Conservation (phyloP, 129 eudicot genomes). For the Ambrosia trifida region DNA sequence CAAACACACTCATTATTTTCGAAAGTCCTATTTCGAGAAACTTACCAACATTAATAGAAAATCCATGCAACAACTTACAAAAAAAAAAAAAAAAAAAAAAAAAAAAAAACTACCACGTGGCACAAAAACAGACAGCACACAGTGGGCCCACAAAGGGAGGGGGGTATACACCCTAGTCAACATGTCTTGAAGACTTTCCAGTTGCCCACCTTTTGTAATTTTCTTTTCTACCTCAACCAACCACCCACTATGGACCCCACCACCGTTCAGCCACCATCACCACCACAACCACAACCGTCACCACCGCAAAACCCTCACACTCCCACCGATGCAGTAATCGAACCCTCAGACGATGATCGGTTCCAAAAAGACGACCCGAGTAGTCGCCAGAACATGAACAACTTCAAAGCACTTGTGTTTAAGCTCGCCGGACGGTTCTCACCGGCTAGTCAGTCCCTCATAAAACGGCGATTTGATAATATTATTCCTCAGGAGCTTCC, state of each 20-base stretch:
- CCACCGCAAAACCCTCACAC: conserved; percentile 37
- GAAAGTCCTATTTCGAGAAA: no score
- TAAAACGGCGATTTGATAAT: conserved; percentile 29
- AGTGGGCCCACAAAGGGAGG: neutral
- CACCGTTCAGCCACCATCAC: conserved; percentile 22
- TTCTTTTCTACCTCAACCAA: neutral
- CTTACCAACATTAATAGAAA: no score
- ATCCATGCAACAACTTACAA: no score
- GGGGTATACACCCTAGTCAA: neutral
- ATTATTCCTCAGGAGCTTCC: conserved; percentile 22
- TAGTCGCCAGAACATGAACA: conserved; percentile 17
- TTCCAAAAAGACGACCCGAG: neutral
- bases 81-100: no score
- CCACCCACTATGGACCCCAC: conserved; percentile 39
- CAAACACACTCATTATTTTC: no score
- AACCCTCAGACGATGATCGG: neutral
- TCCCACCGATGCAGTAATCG: conserved; percentile 7
- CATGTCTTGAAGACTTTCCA: neutral
- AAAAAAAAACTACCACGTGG: neutral
- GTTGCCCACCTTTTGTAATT: conserved; percentile 20
- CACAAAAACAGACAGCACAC: neutral
- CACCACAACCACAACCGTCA: conserved; percentile 18
- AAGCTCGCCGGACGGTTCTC: conserved; percentile 31
- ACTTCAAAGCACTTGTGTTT: conserved; percentile 31
- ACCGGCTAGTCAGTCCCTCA: conserved; percentile 21